Base-by-base conservation (phyloP, 768 basidiomycete genomes). In the Lanmaoa rubissima region DNA sequence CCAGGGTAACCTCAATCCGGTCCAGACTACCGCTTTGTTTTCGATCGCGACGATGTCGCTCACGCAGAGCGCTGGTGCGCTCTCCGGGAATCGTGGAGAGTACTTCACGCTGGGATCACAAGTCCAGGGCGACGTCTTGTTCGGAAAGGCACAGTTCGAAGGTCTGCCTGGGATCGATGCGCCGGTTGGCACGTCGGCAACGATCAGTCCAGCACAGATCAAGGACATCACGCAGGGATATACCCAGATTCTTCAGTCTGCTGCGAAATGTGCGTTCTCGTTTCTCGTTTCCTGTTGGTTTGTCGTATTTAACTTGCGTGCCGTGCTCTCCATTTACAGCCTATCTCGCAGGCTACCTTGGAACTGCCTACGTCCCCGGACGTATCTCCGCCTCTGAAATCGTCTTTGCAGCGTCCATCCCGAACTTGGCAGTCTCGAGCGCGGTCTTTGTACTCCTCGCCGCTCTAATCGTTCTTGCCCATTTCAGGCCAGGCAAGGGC, bases 281-380 rank as follows among this genome's bases (percentile, higher is more conserved):
- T 4, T 16, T 56, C 13, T 7, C 9, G 10, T 17, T 31, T 38
- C 13, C 0, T 13, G 16, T n/a, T 19, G 28, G 28, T 28, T n/a
- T 13, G 31, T n/a, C 3, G 19, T 34, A 17, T 16, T 17, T 28
- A 28, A 28, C 28, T 28, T 28, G 28, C 28, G 28, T 28, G 28
- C 28, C 28, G 28, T 28, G 28, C 28, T 28, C 28, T 28, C 28
- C 28, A 28, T 6, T n/a, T 3, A 26, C 12, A 67, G 65, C 63
- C 10, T 67, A 64, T 48, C 57, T 67, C 1, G 49, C 48, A 1
- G 61, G 70, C 19, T 65, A 61, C 40, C 57, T 71, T 7, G 65
- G 70, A 12, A 63, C 58, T 0, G 61, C 71, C 2, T 64, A 68
- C 36, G 71, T 72, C n/a, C 70, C 70, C 2, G 70, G 65, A n/a